Conservation (phyloP, 2,329 filamentous ascomycete genomes). For the Phaeosphaeria sp. region DNA sequence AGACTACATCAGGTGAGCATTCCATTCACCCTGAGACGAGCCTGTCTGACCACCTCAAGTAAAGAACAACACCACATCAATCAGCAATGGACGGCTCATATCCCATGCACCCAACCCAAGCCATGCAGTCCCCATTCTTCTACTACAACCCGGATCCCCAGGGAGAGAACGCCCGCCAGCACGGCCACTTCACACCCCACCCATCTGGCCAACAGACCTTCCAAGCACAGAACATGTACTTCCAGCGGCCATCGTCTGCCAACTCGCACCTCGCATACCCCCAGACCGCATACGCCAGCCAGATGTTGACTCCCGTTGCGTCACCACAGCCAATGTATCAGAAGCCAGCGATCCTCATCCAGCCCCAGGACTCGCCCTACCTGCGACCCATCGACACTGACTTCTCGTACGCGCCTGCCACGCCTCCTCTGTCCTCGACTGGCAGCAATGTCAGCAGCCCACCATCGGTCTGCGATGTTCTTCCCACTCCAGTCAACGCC, state of each 20-base stretch:
- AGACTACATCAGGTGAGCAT: constrained; percentile 29
- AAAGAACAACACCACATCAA: constrained; percentile 32
- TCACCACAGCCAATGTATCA: constrained; percentile 77
- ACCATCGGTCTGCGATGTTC: constrained; percentile 72
- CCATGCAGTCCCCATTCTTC: constrained; percentile 80
- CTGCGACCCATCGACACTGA: constrained; percentile 75
- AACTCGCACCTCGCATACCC: constrained; percentile 63
- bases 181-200: constrained; percentile 76
- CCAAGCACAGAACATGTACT: constrained; percentile 55
- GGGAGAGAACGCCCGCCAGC: constrained; percentile 69
- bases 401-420: constrained; percentile 78
- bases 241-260: constrained; percentile 65
- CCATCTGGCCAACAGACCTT: constrained; percentile 39
- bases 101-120: constrained; percentile 56
- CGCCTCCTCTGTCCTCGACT: constrained; percentile 83
- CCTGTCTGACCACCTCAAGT: constrained; percentile 3
- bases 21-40: neutral
- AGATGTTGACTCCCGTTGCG: constrained; percentile 75
- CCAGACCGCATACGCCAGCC: constrained; percentile 63
- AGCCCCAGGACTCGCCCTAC: constrained; percentile 64
- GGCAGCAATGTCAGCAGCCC: constrained; percentile 89
- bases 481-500: constrained; percentile 84
- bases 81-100: constrained; percentile 71
- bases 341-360: constrained; percentile 75
- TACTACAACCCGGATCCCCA: constrained; percentile 83